Conservation (phyloP, 768 basidiomycete species). For the Coprinellus aureogranulatus region DNA sequence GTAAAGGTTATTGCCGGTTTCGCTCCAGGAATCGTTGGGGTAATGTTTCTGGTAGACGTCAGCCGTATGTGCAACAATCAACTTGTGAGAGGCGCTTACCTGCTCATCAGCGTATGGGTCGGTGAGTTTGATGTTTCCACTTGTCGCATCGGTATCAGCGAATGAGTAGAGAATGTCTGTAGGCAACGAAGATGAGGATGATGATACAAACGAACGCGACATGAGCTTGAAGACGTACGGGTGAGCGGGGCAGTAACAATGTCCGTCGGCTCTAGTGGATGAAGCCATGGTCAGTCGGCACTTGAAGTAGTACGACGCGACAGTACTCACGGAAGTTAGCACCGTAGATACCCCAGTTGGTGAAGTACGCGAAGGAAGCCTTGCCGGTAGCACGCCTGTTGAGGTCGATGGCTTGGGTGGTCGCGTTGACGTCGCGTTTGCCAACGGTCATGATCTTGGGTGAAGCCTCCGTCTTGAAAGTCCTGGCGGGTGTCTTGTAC, state of each 20-base stretch:
- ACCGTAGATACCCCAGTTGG: constrained; percentile 65
- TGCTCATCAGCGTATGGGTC: constrained; percentile 75
- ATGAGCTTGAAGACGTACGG: constrained; percentile 36
- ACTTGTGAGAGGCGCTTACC: constrained; percentile 28
- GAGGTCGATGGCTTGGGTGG: constrained; percentile 28
- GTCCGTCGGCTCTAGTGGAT: constrained; percentile 56
- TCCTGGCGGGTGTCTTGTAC: constrained; percentile 41
- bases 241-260: constrained; percentile 60
- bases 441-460: constrained; percentile 21
- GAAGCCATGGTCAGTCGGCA: not conserved
- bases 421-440: not conserved
- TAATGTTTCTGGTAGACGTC: constrained; percentile 72
- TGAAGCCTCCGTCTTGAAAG: constrained; percentile 29
- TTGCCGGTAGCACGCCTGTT: constrained; percentile 40
- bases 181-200: not conserved
- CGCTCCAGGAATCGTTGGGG: constrained; percentile 70
- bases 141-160: constrained; percentile 62
- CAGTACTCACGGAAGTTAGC: constrained; percentile 55
- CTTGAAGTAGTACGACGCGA: constrained; percentile 3
- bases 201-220: not conserved
- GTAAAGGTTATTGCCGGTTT: constrained; percentile 75
- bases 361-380: constrained; percentile 51
- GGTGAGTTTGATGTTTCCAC: constrained; percentile 63
- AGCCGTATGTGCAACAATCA: not conserved
- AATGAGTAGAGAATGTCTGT: constrained; percentile 75